Evolutionary conservation across 2,329 filamentous ascomycete genomes (phyloP).

Genomic region (Hypomyces perniciosus): DNA sequence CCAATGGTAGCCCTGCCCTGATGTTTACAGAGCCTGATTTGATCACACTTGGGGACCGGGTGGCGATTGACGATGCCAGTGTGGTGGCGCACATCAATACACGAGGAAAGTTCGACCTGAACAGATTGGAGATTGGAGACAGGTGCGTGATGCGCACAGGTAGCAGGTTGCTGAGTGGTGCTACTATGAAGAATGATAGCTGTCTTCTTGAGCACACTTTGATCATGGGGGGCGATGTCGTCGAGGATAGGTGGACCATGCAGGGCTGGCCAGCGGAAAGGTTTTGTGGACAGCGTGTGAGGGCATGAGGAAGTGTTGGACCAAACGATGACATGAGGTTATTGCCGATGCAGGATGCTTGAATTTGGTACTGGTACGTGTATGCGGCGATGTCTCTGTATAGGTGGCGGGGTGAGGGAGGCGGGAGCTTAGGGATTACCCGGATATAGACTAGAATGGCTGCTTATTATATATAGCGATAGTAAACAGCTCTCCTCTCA

Average conservation of each 20-base stretch:
- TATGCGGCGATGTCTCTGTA: no score
- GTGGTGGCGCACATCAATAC: constrained; percentile 53
- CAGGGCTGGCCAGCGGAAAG: constrained; percentile 47
- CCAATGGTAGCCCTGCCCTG: constrained; percentile 45
- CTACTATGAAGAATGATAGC: constrained; percentile 45
- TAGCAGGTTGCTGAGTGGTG: constrained; percentile 46
- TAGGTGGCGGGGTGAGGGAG: no score
- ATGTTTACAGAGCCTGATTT: constrained; percentile 55
- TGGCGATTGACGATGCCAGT: constrained; percentile 49
- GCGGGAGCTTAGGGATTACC: no score
- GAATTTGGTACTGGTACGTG: no score
- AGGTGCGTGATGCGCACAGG: constrained; percentile 47
- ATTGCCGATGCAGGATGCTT: no score
- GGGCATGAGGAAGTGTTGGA: no score
- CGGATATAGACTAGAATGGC: no score
- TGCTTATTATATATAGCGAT: no score
- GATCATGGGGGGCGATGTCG: constrained; percentile 50
- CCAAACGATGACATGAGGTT: no score
- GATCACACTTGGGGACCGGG: constrained; percentile 46
- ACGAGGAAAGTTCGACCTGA: constrained; percentile 50
- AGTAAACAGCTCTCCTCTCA: no score
- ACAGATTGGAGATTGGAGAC: constrained; percentile 43
- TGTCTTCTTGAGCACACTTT: constrained; percentile 53
- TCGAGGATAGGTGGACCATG: constrained; percentile 43
- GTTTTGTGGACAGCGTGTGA: constrained; percentile 10